Evolutionary conservation across 495 filamentous ascomycete species (phyloP).

Genomic region (Cenococcum geophilum): DNA sequence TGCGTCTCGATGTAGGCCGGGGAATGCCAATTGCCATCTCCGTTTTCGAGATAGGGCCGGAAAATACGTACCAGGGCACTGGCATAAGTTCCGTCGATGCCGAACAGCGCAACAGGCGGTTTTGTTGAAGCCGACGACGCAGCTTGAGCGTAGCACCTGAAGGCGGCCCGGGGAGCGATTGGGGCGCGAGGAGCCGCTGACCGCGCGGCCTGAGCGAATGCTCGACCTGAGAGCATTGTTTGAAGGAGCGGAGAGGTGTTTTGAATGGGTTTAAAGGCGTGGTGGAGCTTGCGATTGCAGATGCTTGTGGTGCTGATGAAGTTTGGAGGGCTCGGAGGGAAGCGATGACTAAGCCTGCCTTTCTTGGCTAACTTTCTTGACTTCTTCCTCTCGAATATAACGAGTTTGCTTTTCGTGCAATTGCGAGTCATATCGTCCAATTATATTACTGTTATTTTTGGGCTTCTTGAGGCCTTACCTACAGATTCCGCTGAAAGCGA

Average conservation of each 20-base stretch:
- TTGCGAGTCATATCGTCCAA: too few relatives aligned
- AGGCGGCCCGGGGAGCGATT: constrained; percentile 35
- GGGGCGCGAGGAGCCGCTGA: constrained; percentile 48
- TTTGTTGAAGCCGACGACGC: constrained; percentile 54
- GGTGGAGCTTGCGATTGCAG: constrained; percentile 10
- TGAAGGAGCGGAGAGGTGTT: constrained; percentile 31
- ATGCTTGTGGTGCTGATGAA: neutral
- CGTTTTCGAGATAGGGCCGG: constrained; percentile 2
- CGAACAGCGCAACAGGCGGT: constrained; percentile 85
- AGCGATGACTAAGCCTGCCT: neutral
- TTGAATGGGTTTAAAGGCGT: constrained; percentile 10
- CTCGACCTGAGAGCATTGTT: constrained; percentile 60
- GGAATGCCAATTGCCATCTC: constrained; percentile 9
- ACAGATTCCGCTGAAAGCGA: too few relatives aligned
- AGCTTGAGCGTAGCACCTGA: constrained; percentile 65
- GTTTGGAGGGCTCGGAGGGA: neutral
- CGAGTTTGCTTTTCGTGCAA: too few relatives aligned
- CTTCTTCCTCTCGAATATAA: too few relatives aligned
- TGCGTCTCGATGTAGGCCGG: neutral
- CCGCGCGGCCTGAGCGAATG: constrained; percentile 52
- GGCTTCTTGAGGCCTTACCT: too few relatives aligned
- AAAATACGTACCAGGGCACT: constrained; percentile 78
- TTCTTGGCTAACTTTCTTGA: neutral
- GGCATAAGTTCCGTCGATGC: constrained; percentile 96
- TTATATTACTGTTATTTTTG: too few relatives aligned